Evolutionary conservation across 352 stramenopile species (phyloP), one percentile per base, ranked within the genome.

Genomic region (Pythium utonaiense): DNA sequence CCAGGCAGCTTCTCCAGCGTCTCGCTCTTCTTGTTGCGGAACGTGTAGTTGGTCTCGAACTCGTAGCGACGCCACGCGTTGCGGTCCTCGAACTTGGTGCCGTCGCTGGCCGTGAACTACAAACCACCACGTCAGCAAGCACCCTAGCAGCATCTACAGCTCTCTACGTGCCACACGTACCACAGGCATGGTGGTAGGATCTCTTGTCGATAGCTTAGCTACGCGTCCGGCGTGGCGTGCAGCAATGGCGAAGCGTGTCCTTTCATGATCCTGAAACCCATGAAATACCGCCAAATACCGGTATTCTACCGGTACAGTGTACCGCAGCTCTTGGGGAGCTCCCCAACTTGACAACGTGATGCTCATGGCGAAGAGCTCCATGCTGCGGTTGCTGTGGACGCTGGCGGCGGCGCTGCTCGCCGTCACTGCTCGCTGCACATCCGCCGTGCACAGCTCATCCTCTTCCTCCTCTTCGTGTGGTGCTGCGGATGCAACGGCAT

Each of bases 11-110:
- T 97, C 45, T 69, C 77, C 24, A 96, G 69, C 54, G 70, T 95
- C 66, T 93, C 77, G 17, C 77, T 73, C 31, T 71, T 71, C 64
- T 89, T 89, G 75, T 95, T 89, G 42, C 85, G 80, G 75, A 97
- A 97, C 50, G 89, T 96, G 72, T 95, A 98, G 53, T 93, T 93
- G 48, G 84, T 93, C 58, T 96, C 86, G 66, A 96, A 96, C 70
- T 97, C 88, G 62, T 97, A 95, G 55, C 89, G 80, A 34, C 85
- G 78, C 78, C 87, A 97, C 21, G 75, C 75, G 44, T 77, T 68
- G 50, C 87, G 81, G 66, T 96, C 83, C 36, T 87, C 77, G 30
- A 97, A 97, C 66, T 78, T 78, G 40, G 74, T 95, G 19, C 89
- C 88, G 64, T 97, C 88, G n/a, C 71, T 90, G n/a, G 88, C 87